phyloP scores from a whole-genome alignment of 768 basidiomycete species.

The Lactarius sanguifluus region DNA sequence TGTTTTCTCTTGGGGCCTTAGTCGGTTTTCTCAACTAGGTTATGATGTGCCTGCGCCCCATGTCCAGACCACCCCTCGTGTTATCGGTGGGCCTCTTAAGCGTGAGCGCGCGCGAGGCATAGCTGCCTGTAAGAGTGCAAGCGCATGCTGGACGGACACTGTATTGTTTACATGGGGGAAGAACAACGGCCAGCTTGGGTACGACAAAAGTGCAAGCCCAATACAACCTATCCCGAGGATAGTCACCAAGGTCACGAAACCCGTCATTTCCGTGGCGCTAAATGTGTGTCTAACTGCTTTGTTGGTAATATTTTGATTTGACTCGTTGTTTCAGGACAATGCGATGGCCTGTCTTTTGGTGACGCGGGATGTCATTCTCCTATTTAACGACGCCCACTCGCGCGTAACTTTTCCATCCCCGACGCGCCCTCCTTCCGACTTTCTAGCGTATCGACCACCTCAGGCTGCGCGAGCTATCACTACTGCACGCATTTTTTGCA shows the following conservation, averaged over 20 bases:
- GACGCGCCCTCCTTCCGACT: slow-evolving; percentile 43
- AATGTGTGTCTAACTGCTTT: slow-evolving; percentile 49
- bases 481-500: slow-evolving; percentile 77
- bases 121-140: slow-evolving; percentile 83
- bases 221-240: slow-evolving; percentile 76
- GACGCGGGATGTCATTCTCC: slow-evolving; percentile 78
- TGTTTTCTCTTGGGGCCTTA: slow-evolving; percentile 87
- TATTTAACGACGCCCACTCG: slow-evolving; percentile 73
- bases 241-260: slow-evolving; percentile 72
- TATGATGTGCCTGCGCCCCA: slow-evolving; percentile 67
- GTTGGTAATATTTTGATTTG: background rate
- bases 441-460: slow-evolving; percentile 73
- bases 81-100: slow-evolving; percentile 71
- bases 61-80: slow-evolving; percentile 71
- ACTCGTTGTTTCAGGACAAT: slow-evolving; percentile 53
- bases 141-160: slow-evolving; percentile 79
- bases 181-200: slow-evolving; percentile 90
- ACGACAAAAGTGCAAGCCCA: slow-evolving; percentile 71
- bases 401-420: slow-evolving; percentile 76
- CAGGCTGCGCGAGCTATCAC: slow-evolving; percentile 66
- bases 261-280: slow-evolving; percentile 70
- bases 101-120: slow-evolving; percentile 79
- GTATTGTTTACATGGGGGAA: slow-evolving; percentile 90
- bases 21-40: slow-evolving; percentile 86
- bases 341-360: slow-evolving; percentile 80